Conservation (phyloP, 78 protist genomes). For the Dictyostelium citrinum region DNA sequence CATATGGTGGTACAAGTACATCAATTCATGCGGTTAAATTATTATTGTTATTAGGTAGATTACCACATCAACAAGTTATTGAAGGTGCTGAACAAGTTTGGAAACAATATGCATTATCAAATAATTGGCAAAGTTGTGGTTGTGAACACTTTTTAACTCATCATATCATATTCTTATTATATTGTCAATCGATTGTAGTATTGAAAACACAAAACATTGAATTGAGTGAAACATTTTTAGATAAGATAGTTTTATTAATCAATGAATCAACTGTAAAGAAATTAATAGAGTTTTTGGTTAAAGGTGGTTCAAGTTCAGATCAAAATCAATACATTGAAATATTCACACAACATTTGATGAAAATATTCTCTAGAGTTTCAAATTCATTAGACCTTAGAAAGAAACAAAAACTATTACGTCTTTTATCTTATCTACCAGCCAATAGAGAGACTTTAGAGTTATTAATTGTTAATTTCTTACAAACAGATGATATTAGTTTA, state of each 20-base stretch:
- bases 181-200: constrained; percentile 34
- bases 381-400: constrained; percentile 25
- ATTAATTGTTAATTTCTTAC: constrained; percentile 35
- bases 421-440: constrained; percentile 50
- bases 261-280: constrained; percentile 36
- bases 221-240: constrained; percentile 10
- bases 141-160: constrained; percentile 70
- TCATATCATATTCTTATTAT: constrained; percentile 33
- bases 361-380: constrained; percentile 3
- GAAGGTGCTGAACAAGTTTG: background rate
- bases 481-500: constrained; percentile 66
- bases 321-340: background rate
- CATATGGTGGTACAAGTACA: constrained; percentile 22
- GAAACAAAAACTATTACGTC: constrained; percentile 51
- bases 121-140: constrained; percentile 26
- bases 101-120: background rate
- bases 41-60: constrained; percentile 10
- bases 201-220: background rate
- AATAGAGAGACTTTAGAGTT: constrained; percentile 22
- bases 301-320: background rate
- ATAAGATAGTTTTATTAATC: constrained; percentile 52
- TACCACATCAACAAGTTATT: background rate
- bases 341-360: constrained; percentile 6
- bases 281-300: background rate
- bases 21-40: constrained; percentile 32